Conservation (phyloP, 371 early-diverging fungal genomes). For the Caulochytrium protostelioides region DNA sequence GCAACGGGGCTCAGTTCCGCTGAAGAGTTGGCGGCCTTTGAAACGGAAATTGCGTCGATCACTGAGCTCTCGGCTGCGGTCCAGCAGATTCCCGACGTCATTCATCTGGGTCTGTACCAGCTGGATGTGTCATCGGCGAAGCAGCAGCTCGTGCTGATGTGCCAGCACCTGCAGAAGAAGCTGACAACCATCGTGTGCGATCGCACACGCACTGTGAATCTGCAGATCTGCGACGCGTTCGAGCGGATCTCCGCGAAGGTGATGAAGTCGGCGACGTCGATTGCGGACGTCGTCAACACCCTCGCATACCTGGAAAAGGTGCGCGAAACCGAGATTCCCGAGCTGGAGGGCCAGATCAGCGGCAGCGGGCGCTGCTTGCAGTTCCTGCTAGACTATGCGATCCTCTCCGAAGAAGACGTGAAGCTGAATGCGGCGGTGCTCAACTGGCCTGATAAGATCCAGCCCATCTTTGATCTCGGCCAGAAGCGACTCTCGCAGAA, state of each 20-base stretch:
- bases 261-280: conserved; percentile 28
- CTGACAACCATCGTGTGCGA: too few relatives aligned
- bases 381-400: conserved; percentile 26
- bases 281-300: conserved; percentile 29
- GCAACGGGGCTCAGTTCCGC: too few relatives aligned
- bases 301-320: conserved; percentile 30
- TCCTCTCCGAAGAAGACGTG: conserved; percentile 31
- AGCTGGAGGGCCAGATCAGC: conserved; percentile 22
- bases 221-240: conserved; percentile 25
- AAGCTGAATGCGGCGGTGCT: conserved; percentile 30
- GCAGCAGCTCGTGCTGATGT: too few relatives aligned
- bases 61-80: conserved; percentile 24
- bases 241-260: conserved; percentile 27
- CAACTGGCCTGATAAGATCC: conserved; percentile 28
- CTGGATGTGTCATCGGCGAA: conserved; percentile 27
- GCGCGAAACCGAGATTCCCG: conserved; percentile 16
- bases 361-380: conserved; percentile 26
- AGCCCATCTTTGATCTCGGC: conserved; percentile 27
- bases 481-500: conserved; percentile 26
- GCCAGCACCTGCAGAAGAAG: too few relatives aligned
- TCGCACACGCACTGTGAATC: too few relatives aligned
- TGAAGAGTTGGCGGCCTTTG: too few relatives aligned
- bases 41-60: conserved; percentile 33
- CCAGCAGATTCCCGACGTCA: conserved; percentile 14
- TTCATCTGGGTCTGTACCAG: conserved; percentile 24